phyloP scores from a whole-genome alignment of 352 stramenopile genomes.

The Phytophthora syringae region DNA sequence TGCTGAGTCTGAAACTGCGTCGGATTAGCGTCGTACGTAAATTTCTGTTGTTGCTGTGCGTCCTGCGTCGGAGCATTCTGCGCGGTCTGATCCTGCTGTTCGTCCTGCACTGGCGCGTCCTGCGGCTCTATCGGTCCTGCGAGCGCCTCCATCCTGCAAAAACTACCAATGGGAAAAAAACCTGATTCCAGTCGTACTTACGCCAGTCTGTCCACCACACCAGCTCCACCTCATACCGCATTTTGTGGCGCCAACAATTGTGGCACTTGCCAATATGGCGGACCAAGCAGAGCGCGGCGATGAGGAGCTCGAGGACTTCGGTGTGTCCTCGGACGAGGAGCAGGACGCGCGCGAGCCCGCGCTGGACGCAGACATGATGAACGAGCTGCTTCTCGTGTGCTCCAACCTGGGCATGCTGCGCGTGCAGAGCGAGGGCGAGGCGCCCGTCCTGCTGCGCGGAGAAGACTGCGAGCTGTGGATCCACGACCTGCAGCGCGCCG shows the following conservation, averaged over 20 bases:
- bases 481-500: slow-evolving; percentile 85
- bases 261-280: too few relatives aligned
- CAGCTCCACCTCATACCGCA: not conserved
- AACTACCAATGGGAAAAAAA: too few relatives aligned
- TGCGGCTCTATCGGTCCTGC: slow-evolving; percentile 9
- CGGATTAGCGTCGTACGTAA: not conserved
- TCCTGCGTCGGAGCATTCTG: not conserved
- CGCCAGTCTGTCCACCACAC: not conserved
- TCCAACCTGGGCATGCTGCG: slow-evolving; percentile 87
- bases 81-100: slow-evolving; percentile 8
- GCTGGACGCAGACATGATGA: slow-evolving; percentile 85
- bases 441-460: slow-evolving; percentile 77
- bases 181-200: slow-evolving; percentile 9
- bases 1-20: slow-evolving; percentile 5
- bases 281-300: slow-evolving; percentile 27
- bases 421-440: slow-evolving; percentile 57
- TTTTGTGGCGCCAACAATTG: slow-evolving; percentile 12
- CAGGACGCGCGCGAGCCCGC: slow-evolving; percentile 29
- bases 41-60: slow-evolving; percentile 10
- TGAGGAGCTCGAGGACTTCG: slow-evolving; percentile 71
- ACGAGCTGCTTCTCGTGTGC: slow-evolving; percentile 88
- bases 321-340: slow-evolving; percentile 52
- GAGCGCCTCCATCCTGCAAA: slow-evolving; percentile 14
- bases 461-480: slow-evolving; percentile 88
- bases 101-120: slow-evolving; percentile 10